Evolutionary conservation across 768 basidiomycete species (phyloP).

Genomic region (Amanita brunnescens): DNA sequence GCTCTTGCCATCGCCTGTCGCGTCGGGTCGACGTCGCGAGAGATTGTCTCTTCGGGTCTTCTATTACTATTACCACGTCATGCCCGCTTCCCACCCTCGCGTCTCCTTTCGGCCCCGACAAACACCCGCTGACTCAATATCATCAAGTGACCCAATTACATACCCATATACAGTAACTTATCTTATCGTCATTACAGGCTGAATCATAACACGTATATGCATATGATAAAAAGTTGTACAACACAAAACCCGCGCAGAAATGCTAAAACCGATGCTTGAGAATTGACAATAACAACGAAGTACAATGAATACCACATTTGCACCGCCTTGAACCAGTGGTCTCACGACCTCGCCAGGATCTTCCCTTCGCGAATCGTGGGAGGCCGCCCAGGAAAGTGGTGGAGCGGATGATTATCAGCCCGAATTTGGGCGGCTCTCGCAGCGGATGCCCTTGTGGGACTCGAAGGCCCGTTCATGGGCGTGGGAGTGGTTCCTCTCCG

Average conservation of each 20-base stretch:
- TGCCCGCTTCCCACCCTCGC: no score
- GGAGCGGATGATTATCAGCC: background rate
- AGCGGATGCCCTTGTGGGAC: conserved; percentile 1
- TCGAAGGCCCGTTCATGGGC: background rate
- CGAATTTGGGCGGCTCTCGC: conserved; percentile 2
- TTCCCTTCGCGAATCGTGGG: background rate
- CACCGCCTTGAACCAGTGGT: no score
- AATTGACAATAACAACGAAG: background rate
- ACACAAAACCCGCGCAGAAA: background rate
- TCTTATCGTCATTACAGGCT: no score
- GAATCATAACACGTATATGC: background rate
- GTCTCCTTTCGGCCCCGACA: no score
- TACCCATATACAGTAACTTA: no score
- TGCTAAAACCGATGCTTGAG: background rate
- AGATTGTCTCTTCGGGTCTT: no score
- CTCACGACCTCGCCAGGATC: background rate
- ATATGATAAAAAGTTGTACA: background rate
- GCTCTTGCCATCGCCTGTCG: background rate
- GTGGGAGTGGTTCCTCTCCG: conserved; percentile 6
- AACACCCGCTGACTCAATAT: no score
- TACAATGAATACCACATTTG: background rate
- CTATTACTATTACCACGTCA: no score
- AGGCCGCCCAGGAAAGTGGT: background rate
- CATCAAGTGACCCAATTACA: no score
- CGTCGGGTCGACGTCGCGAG: no score